Evolutionary conservation across 306 rosid species (phyloP).

Genomic region (Prosopis cineraria): DNA sequence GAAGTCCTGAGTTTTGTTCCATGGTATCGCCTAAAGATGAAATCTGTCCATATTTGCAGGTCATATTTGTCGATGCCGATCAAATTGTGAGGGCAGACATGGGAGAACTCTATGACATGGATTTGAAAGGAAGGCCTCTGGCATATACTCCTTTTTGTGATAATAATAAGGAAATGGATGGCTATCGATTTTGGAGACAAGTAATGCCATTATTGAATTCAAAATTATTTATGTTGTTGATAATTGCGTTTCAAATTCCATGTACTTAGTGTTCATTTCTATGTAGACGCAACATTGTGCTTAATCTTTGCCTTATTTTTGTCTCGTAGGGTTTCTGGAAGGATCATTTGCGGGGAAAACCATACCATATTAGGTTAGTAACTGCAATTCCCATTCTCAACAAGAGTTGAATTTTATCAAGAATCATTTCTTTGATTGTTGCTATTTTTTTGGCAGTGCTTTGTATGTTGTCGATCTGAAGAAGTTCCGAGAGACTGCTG

Average conservation of each 20-base stretch:
- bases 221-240: conserved; percentile 18
- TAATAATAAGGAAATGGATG: conserved; percentile 98
- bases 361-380: conserved; percentile 88
- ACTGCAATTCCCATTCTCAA: conserved; percentile 25
- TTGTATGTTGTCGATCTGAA: conserved; percentile 93
- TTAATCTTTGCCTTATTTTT: conserved; percentile 29
- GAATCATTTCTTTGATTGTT: conserved; percentile 15
- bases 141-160: conserved; percentile 99
- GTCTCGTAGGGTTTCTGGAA: conserved; percentile 90
- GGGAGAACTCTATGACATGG: conserved; percentile 99
- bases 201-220: conserved; percentile 49
- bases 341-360: conserved; percentile 91
- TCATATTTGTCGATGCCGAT: conserved; percentile 98
- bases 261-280: conserved; percentile 18
- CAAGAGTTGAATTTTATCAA: conserved; percentile 21
- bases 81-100: conserved; percentile 92
- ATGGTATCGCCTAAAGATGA: conserved; percentile 34
- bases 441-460: conserved; percentile 64
- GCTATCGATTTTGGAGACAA: conserved; percentile 99
- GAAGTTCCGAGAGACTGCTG: conserved; percentile 96
- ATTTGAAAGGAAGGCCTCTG: conserved; percentile 88
- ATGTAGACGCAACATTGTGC: conserved; percentile 22
- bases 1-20: conserved; percentile 1
- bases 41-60: conserved; percentile 62
- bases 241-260: background rate